These are phyloP conservation scores for Sporothrix dimorphospora DNA, from an alignment of 2,329 filamentous ascomycete genomes.

Conservation along the genomic window DNA sequence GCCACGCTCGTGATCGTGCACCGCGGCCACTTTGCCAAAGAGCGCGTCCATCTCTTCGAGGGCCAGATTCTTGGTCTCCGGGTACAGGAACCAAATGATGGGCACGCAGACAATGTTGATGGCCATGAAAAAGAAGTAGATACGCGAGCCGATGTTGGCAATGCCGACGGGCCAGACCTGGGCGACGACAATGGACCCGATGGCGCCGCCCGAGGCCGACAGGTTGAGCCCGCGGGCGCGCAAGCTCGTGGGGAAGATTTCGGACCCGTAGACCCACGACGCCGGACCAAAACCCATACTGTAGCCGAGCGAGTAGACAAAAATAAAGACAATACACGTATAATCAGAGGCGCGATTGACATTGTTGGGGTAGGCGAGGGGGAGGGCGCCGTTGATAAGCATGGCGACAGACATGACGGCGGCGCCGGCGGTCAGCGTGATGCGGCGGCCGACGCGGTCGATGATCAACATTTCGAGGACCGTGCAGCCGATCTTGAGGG, in stretches of 20 bases:
- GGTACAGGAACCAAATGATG: conserved; percentile 48
- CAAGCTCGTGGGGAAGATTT: conserved; percentile 63
- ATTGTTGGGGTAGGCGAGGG: conserved; percentile 55
- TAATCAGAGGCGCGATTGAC: conserved; percentile 53
- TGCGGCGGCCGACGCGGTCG: conserved; percentile 53
- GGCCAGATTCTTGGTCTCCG: conserved; percentile 55
- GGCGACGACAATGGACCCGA: conserved; percentile 58
- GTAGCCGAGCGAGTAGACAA: conserved; percentile 62
- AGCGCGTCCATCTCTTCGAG: conserved; percentile 53
- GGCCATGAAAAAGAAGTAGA: conserved; percentile 62
- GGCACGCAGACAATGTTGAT: conserved; percentile 54
- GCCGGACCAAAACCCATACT: conserved; percentile 61
- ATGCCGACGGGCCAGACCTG: conserved; percentile 61
- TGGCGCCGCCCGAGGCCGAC: conserved; percentile 56
- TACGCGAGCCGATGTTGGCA: conserved; percentile 51
- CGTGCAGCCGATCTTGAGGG: conserved; percentile 59
- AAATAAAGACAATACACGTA: conserved; percentile 58
- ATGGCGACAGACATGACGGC: conserved; percentile 57
- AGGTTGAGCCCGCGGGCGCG: conserved; percentile 60
- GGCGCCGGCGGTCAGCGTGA: conserved; percentile 54
- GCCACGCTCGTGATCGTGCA: background rate
- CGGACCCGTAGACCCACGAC: conserved; percentile 62
- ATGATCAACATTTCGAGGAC: conserved; percentile 61
- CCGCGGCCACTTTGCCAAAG: conserved; percentile 39
- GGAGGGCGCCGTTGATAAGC: conserved; percentile 58